Evolutionary conservation across 371 early-diverging fungal species (phyloP), one percentile per base, ranked within the genome.

Genomic region (Actinomucor elegans): DNA sequence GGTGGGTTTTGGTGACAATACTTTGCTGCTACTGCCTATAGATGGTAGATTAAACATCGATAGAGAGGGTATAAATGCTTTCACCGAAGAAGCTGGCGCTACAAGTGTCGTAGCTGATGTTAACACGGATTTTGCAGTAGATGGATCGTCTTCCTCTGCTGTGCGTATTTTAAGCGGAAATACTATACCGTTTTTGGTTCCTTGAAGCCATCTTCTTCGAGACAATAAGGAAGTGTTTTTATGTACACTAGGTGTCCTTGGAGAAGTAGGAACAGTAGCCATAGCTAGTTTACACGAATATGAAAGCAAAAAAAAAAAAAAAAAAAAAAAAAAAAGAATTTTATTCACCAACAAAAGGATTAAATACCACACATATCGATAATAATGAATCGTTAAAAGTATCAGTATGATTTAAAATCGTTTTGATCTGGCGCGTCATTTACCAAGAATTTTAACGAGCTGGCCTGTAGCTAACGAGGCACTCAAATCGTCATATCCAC

Each of bases 401-500:
- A 32, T 52, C 27, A 33, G 52, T 18, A 34, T n/a, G 18, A 42
- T 52, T 52, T 52, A 42, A 52, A 52, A 52, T 52, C 32, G 21
- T 15, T 14, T 2, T 35, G 17, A 17, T 18, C 17, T 38, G 38
- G 21, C 10, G 18, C 38, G 4, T 38, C 9, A 11, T 38, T 35
- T 21, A 20, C 9, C 20, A n/a, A 35, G n/a, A 11, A 38, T 38
- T 38, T 38, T 21, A 20, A 20, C 9, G 17, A 38, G 21, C 21
- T 21, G 9, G 8, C 38, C 38, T 38, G 17, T 38, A 10, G 18
- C 12, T 9, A 20, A 21, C 18, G 12, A 38, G 17, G 21, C 18
- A 18, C 21, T 7, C 0, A 38, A 18, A 21, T 38, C 38, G 21
- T 38, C 38, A 38, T 12, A 59, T 1, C 94, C 94, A 26, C 94